Evolutionary conservation across 2,329 filamentous ascomycete genomes (phyloP).

Genomic region (Ambrosiella xylebori): DNA sequence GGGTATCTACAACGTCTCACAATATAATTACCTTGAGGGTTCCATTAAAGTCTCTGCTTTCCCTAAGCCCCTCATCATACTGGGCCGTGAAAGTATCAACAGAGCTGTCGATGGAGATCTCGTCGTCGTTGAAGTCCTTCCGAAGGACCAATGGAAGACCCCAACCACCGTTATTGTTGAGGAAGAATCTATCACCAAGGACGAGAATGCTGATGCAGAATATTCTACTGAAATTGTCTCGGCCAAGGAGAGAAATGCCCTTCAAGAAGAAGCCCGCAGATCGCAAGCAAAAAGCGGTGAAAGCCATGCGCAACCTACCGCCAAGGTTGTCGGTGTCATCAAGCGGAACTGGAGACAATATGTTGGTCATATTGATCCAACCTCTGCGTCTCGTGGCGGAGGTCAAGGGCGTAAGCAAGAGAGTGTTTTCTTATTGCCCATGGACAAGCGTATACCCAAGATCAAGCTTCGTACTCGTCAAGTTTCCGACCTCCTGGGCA

Average conservation of each 20-base stretch:
- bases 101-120: constrained; percentile 80
- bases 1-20: constrained; percentile 87
- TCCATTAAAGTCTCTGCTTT: constrained; percentile 82
- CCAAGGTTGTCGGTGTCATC: constrained; percentile 76
- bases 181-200: constrained; percentile 76
- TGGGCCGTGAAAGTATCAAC: constrained; percentile 93
- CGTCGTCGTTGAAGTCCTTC: constrained; percentile 82
- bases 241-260: constrained; percentile 65
- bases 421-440: constrained; percentile 85
- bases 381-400: constrained; percentile 52
- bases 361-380: constrained; percentile 83
- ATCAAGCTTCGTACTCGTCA: constrained; percentile 85
- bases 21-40: constrained; percentile 94
- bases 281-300: constrained; percentile 63
- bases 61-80: constrained; percentile 68
- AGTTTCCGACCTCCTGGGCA: constrained; percentile 72
- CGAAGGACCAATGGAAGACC: constrained; percentile 91
- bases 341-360: constrained; percentile 98
- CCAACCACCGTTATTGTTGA: constrained; percentile 93
- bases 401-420: constrained; percentile 73
- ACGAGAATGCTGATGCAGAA: constrained; percentile 74
- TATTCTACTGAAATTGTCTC: constrained; percentile 48
- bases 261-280: constrained; percentile 82
- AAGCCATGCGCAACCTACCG: constrained; percentile 71
- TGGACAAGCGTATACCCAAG: constrained; percentile 97